phyloP scores from a whole-genome alignment of 306 rosid species.

The Dryas drummondii region DNA sequence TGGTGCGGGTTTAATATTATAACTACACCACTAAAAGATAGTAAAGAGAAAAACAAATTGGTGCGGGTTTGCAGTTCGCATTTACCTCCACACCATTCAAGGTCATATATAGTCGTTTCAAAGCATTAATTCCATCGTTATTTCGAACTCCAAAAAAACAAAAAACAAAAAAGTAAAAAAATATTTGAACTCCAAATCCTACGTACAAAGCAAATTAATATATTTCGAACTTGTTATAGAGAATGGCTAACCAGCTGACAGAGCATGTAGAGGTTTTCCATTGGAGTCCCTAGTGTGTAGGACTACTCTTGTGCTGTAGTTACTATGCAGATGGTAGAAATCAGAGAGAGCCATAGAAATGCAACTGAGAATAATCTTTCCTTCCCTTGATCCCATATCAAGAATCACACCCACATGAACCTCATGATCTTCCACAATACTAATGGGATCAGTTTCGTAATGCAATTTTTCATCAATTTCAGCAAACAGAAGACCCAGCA shows the following conservation, averaged over 20 bases:
- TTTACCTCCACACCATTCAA: too few species aligned
- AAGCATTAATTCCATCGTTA: too few species aligned
- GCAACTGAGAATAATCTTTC: conserved; percentile 10
- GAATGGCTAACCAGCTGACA: conserved; percentile 1
- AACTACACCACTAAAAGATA: too few species aligned
- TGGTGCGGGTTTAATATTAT: too few species aligned
- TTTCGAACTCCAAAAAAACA: too few species aligned
- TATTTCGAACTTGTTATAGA: too few species aligned
- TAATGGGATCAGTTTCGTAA: background rate
- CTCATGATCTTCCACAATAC: background rate
- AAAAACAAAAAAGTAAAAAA: too few species aligned
- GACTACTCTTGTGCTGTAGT: conserved; percentile 19
- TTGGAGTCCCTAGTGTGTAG: conserved; percentile 19
- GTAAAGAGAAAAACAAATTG: too few species aligned
- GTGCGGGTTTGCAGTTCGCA: too few species aligned
- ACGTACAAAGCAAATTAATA: too few species aligned
- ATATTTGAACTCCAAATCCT: too few species aligned
- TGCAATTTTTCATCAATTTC: background rate
- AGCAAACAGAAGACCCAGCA: background rate
- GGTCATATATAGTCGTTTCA: too few species aligned
- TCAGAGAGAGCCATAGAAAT: conserved; percentile 14
- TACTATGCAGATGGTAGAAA: conserved; percentile 7
- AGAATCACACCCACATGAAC: conserved; percentile 10
- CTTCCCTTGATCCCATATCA: conserved; percentile 23
- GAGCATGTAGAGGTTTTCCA: conserved; percentile 9